Conservation (phyloP, 371 early-diverging fungal genomes). For the Haplosporangium sp. region DNA sequence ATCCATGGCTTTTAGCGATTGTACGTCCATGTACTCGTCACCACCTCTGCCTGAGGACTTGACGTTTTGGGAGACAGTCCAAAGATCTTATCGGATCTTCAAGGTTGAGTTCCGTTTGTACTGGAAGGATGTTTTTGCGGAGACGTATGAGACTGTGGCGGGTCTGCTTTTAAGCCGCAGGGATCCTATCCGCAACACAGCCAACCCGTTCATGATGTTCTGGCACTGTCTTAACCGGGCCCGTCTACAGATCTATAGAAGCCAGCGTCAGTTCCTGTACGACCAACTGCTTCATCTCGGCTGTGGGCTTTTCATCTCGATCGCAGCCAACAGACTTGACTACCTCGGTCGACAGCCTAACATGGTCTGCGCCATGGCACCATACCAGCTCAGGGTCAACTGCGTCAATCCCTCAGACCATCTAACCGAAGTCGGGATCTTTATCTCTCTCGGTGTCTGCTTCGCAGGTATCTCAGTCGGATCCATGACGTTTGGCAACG, state of each 20-base stretch:
- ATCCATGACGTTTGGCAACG: constrained; percentile 48
- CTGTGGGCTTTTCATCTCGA: constrained; percentile 58
- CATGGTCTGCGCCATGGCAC: constrained; percentile 56
- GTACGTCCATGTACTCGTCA: constrained; percentile 33
- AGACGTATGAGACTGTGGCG: constrained; percentile 41
- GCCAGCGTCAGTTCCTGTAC: constrained; percentile 55
- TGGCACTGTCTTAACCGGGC: constrained; percentile 56
- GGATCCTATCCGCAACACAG: constrained; percentile 59
- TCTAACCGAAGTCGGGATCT: constrained; percentile 54
- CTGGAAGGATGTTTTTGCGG: constrained; percentile 44
- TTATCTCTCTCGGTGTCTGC: constrained; percentile 55
- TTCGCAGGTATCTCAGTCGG: constrained; percentile 60
- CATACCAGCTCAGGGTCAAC: constrained; percentile 44
- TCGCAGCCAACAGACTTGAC: constrained; percentile 44
- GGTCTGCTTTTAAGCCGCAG: constrained; percentile 39
- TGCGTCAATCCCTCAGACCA: constrained; percentile 47
- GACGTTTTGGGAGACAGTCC: constrained; percentile 60
- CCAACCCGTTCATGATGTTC: constrained; percentile 52
- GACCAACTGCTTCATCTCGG: constrained; percentile 65
- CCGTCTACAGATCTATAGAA: constrained; percentile 61
- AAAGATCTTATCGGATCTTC: constrained; percentile 26
- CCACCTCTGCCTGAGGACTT: constrained; percentile 45
- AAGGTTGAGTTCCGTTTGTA: constrained; percentile 45
- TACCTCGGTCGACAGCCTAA: constrained; percentile 60
- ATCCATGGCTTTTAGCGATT: constrained; percentile 42